phyloP scores from a whole-genome alignment of 2,329 filamentous ascomycete species.

The Monilinia fructigena region DNA sequence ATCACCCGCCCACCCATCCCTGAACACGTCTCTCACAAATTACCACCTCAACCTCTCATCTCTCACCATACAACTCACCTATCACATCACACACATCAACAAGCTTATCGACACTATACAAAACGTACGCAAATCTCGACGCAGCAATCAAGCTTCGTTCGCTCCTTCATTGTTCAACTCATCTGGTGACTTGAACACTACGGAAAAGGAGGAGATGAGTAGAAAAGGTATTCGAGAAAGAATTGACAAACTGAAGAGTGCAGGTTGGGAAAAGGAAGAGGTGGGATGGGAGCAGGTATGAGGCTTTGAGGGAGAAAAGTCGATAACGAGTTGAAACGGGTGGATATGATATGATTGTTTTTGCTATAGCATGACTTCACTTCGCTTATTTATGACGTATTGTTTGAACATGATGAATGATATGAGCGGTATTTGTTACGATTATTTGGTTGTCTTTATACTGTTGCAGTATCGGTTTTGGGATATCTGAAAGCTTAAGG shows the following conservation, averaged over 20 bases:
- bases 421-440: not conserved
- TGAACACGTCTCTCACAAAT: not conserved
- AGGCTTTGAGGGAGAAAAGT: conserved; percentile 34
- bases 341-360: conserved; percentile 4
- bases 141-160: conserved; percentile 28
- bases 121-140: conserved; percentile 25
- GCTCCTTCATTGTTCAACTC: conserved; percentile 1
- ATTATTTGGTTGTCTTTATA: not conserved
- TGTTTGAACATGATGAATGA: conserved; percentile 4
- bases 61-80: conserved; percentile 24
- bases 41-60: conserved; percentile 27
- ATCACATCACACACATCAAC: conserved; percentile 18
- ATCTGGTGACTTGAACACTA: conserved; percentile 1
- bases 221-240: conserved; percentile 23
- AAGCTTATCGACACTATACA: conserved; percentile 29
- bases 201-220: not conserved
- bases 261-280: conserved; percentile 32
- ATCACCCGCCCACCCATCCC: not conserved
- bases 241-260: conserved; percentile 29
- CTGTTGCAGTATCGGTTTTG: not conserved
- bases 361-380: not conserved
- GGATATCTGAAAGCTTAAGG: not conserved
- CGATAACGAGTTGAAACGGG: conserved; percentile 16
- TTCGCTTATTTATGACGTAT: not conserved
- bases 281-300: conserved; percentile 34